Percentiles rank a stretch among this genome's conserved stretches.
Conservation (phyloP, 176 grass and related monocot species). For the Raddia guianensis region DNA sequence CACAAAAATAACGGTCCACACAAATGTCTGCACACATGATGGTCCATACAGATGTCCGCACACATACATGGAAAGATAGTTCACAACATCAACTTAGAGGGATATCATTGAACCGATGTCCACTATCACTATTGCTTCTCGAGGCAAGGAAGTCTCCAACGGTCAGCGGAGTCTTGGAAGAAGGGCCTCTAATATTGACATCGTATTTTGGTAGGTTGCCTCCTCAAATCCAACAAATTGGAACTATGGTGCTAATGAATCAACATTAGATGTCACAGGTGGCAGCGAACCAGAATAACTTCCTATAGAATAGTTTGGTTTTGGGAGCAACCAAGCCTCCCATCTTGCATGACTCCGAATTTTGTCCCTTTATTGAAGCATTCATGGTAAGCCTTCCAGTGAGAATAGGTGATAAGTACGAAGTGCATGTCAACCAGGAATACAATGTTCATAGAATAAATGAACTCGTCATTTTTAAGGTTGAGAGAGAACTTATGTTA, state of each 20-base stretch:
- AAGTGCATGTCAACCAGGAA: no score
- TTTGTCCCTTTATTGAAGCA: constrained; percentile 66
- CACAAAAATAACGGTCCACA: no score
- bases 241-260: constrained; percentile 49
- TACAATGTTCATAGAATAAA: no score
- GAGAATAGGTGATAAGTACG: not conserved
- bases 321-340: constrained; percentile 74
- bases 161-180: no score
- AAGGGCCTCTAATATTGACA: not conserved
- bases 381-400: not conserved
- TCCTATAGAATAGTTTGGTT: constrained; percentile 40
- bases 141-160: no score
- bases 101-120: no score
- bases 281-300: constrained; percentile 37
- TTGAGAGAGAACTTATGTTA: not conserved
- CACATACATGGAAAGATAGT: no score
- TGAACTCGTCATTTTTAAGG: no score
- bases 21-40: no score
- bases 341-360: constrained; percentile 75
- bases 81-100: no score
- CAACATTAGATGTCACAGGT: constrained; percentile 51
- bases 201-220: constrained; percentile 44
- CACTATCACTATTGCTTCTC: no score
- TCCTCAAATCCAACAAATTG: constrained; percentile 65
- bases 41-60: no score